Percentiles rank a stretch among this genome's conserved stretches.
Evolutionary conservation across 306 rosid genomes (phyloP).

Genomic region (Cotoneaster glaucophyllus): DNA sequence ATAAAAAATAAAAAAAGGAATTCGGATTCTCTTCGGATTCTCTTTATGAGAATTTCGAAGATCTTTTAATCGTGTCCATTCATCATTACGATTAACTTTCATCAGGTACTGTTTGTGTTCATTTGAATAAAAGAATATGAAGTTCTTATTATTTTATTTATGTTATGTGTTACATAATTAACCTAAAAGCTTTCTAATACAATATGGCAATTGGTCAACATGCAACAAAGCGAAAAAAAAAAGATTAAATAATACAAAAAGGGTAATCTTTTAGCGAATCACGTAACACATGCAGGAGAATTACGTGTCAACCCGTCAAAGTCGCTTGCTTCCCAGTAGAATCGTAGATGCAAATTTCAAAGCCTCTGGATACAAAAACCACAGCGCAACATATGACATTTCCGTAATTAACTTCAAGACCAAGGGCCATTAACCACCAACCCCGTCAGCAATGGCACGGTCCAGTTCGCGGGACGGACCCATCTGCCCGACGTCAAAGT

Average conservation of each 20-base stretch:
- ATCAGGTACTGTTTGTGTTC: no score
- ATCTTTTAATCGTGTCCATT: fast-evolving
- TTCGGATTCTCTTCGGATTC: fast-evolving
- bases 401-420: neutral
- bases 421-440: neutral
- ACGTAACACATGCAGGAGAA: neutral
- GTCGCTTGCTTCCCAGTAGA: neutral
- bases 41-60: fast-evolving
- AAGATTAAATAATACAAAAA: no score
- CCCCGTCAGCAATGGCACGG: neutral
- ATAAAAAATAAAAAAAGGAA: no score
- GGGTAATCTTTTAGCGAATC: neutral
- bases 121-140: no score
- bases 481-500: neutral
- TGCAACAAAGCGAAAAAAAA: no score
- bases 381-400: neutral
- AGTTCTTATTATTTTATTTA: no score
- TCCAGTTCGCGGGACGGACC: neutral
- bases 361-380: neutral
- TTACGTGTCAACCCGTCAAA: neutral
- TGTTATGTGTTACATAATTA: no score
- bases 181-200: no score
- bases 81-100: fast-evolving
- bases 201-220: no score
- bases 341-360: neutral